Evolutionary conservation across 176 grass and related monocot genomes (phyloP), one percentile per base, ranked within the genome.

Genomic region (Musa beccarii): DNA sequence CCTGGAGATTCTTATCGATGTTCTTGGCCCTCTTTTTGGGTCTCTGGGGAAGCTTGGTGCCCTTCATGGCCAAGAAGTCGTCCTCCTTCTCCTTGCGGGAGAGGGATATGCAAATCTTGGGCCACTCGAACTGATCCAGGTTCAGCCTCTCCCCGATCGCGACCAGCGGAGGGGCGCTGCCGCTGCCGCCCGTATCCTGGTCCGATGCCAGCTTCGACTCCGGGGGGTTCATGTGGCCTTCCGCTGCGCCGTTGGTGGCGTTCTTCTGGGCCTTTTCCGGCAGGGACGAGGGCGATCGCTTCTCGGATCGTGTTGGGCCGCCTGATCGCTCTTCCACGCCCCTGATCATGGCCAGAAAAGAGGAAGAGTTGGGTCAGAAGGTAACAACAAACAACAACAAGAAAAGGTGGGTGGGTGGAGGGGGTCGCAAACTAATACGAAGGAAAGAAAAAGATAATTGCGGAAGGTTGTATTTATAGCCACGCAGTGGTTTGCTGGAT

Each of bases 71-170:
- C 59, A 96, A 8, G 68, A 89, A 92, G 72, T 96, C 89, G 19
- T 96, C 92, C 74, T 92, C 89, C 78, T 92, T 90, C 68, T 96
- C 89, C 87, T 80, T 92, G 51, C 89, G 75, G 50, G 92, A 85
- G 80, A 96, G 85, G 59, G 83, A 82, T 14, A 86, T 81, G 69
- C 62, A 83, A 81, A 96, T 92, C 79, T 85, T 84, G 17, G 93
- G 93, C 79, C 91, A 7, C 76, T 89, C 86, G 14, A 66, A 64
- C 49, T 65, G 75, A 63, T 77, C 75, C 75, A 77, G 61, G 49
- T 21, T 66, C 55, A 80, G 66, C n/a, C 87, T 84, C 89, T 89
- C 89, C 10, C 6, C 77, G 13, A 23, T 51, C 54, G 25, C n/a
- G 20, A 81, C 74, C 72, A 80, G 83, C 68, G 83, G 80, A 80